phyloP scores from a whole-genome alignment of 2,329 filamentous ascomycete genomes.

The Penicillium sp. region DNA sequence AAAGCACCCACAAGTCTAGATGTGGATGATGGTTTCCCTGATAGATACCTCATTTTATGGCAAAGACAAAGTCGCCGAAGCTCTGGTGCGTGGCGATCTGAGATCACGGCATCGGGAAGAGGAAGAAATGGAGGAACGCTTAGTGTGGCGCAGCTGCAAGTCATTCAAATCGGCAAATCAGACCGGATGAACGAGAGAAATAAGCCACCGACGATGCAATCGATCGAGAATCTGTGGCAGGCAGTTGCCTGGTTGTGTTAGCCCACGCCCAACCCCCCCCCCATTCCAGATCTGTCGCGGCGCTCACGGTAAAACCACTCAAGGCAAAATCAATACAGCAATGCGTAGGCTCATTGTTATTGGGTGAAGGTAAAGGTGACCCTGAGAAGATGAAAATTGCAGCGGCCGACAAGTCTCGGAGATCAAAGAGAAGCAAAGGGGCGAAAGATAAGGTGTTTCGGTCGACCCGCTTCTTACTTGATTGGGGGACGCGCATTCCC shows the following conservation, averaged over 20 bases:
- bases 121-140: not conserved
- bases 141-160: too few relatives aligned
- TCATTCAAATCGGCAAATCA: too few relatives aligned
- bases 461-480: not conserved
- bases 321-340: too few relatives aligned
- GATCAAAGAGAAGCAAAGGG: not conserved
- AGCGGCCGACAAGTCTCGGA: not conserved
- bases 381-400: not conserved
- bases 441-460: not conserved
- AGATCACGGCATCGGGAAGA: slow-evolving; percentile 2
- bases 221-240: slow-evolving; percentile 11
- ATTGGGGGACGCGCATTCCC: not conserved
- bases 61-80: slow-evolving; percentile 13
- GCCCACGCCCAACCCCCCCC: too few relatives aligned
- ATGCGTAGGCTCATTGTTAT: too few relatives aligned
- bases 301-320: too few relatives aligned
- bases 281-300: too few relatives aligned
- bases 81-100: slow-evolving; percentile 8
- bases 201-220: too few relatives aligned
- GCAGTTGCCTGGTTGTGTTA: too few relatives aligned
- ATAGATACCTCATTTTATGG: slow-evolving; percentile 37
- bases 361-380: too few relatives aligned
- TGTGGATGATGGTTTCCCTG: slow-evolving; percentile 24
- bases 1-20: slow-evolving; percentile 28
- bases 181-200: too few relatives aligned